phyloP scores from a whole-genome alignment of 148 eudicot species.

The Cornus controversa region DNA sequence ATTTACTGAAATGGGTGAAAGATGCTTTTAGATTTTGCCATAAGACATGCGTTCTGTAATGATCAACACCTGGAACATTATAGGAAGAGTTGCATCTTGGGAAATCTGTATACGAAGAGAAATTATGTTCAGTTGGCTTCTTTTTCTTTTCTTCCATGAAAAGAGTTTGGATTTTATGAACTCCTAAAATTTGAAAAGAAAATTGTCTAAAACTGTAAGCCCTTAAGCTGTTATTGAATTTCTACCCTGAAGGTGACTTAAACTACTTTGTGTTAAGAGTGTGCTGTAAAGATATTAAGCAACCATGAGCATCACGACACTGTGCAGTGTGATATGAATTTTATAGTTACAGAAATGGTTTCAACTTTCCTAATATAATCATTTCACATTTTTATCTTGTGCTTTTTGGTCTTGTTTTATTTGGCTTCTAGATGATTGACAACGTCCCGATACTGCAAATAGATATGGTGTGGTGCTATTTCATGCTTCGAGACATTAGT shows the following conservation, averaged over 20 bases:
- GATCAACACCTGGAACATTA: neutral
- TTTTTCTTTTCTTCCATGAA: neutral
- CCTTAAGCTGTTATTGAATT: neutral
- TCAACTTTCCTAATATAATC: neutral
- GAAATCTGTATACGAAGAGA: neutral
- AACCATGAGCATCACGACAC: slow-evolving; percentile 7
- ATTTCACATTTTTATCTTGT: neutral
- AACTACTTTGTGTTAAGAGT: neutral
- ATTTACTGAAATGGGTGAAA: slow-evolving; percentile 1
- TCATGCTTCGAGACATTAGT: slow-evolving; percentile 88
- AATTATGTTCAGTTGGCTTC: neutral
- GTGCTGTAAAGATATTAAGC: slow-evolving; percentile 6
- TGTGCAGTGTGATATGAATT: neutral
- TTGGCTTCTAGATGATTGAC: slow-evolving; percentile 57
- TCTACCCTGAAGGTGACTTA: neutral
- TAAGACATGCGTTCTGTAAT: neutral
- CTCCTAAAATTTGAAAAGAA: neutral
- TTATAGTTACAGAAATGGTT: neutral
- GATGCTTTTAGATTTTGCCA: neutral
- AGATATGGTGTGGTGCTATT: slow-evolving; percentile 97
- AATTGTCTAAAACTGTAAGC: neutral
- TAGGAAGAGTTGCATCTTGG: slow-evolving; percentile 9
- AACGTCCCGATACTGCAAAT: slow-evolving; percentile 89
- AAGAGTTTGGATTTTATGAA: neutral
- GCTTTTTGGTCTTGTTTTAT: neutral